A percentile compares a stretch with the other conserved stretches of the same genome.
These are phyloP conservation scores for Fraxinus xanthoxyloides DNA, from an alignment of 305 asterid species.

Conservation along the genomic window DNA sequence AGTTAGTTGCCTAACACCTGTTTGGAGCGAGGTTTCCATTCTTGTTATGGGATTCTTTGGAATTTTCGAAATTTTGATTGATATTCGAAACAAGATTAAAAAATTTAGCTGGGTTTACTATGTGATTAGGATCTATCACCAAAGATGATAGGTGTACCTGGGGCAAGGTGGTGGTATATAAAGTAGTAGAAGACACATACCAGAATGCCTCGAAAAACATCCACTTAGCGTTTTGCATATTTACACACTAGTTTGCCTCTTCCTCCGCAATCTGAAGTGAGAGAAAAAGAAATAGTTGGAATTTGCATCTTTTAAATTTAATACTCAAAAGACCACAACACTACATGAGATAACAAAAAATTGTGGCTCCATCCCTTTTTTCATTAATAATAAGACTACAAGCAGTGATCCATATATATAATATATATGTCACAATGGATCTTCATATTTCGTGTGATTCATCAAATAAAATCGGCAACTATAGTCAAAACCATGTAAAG, in stretches of 20 bases:
- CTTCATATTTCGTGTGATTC: neutral
- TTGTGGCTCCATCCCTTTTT: neutral
- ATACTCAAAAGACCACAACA: conserved; percentile 17
- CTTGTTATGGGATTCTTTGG: neutral
- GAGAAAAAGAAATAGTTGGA: conserved; percentile 48
- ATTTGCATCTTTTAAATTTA: conserved; percentile 39
- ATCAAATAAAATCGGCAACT: conserved; percentile 2
- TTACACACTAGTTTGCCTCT: conserved; percentile 37
- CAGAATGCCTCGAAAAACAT: conserved; percentile 44
- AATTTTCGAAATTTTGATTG: neutral
- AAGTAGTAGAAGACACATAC: conserved; percentile 53
- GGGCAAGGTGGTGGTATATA: conserved; percentile 18
- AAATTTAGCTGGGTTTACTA: neutral
- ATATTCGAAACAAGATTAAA: conserved; percentile 1
- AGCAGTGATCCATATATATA: neutral
- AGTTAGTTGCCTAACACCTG: neutral
- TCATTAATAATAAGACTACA: neutral
- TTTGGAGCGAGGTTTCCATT: neutral
- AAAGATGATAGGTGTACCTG: conserved; percentile 10
- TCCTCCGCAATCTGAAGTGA: conserved; percentile 65
- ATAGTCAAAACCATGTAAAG: neutral
- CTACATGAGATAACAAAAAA: neutral
- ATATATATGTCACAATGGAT: neutral
- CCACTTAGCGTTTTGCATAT: conserved; percentile 42
- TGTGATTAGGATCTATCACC: conserved; percentile 4